Base-by-base conservation (phyloP, 202 grass and related monocot genomes). In the Cymbopogon flexuosus region DNA sequence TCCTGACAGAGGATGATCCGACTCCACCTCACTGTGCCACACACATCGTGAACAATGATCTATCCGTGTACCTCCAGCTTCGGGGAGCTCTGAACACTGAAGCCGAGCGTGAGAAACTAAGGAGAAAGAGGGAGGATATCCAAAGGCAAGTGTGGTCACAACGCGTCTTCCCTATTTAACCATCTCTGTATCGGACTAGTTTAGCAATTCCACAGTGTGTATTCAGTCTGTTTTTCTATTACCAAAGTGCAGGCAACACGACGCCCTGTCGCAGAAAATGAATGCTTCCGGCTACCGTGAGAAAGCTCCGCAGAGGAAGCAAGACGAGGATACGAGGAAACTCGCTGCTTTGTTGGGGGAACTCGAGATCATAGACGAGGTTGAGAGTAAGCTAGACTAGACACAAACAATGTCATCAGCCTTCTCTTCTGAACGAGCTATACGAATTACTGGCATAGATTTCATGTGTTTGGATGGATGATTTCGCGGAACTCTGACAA, bases 51-150 rank as follows among this genome's bases (percentile, higher is more conserved):
- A 88, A 90, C 29, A 86, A 86, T 73, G 75, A 83, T 79, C 69
- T 90, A 27, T 93, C 87, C 33, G 85, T 93, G 49, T 90, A 88
- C 79, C 91, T 93, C 78, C 84, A 93, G 79, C 90, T 92, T 21
- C 90, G 79, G 72, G 91, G 87, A 70, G 85, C 79, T 78, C 81
- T 90, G 10, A 80, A 88, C 87, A 46, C 87, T n/a, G 85, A 88
- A 58, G 74, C 63, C 3, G 87, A 90, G 81, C 60, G 45, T 0
- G 79, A 89, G 65, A 93, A 90, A 29, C 85, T 93, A 45, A 75
- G 81, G 65, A 90, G 83, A 72, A 89, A 70, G 68, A 93, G 57
- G 80, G 82, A 77, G 21, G 85, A 93, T 42, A 81, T 82, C 46
- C 56, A 78, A 35, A 90, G 79, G 91, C 83, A 72, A 78, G 69